Conservation (phyloP, 495 filamentous ascomycete genomes). For the Platismatia glauca region DNA sequence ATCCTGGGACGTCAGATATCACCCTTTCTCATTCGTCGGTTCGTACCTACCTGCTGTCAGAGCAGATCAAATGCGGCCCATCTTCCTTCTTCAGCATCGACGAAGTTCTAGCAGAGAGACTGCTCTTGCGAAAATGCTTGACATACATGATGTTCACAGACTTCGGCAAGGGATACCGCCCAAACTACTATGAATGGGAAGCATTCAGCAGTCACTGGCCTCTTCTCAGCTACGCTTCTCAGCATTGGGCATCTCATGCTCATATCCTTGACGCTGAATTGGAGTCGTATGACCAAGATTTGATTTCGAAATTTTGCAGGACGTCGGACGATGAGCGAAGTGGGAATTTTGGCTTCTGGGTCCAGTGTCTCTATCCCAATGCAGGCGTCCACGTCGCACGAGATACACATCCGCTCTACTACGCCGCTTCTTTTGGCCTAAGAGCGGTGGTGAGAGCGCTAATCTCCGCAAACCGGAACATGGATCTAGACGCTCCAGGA, state of each 20-base stretch:
- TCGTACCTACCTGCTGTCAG: neutral
- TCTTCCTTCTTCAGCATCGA: neutral
- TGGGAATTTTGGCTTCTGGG: conserved; percentile 2
- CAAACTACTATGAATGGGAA: neutral
- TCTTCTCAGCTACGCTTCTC: neutral
- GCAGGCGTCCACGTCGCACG: neutral
- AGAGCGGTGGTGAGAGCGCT: neutral
- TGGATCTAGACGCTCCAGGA: neutral
- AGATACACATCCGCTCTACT: conserved; percentile 1
- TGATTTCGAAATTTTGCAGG: neutral
- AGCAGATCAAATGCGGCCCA: neutral
- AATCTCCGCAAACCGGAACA: neutral
- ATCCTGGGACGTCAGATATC: neutral
- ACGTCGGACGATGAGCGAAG: neutral
- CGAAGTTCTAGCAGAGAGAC: neutral
- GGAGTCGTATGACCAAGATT: neutral
- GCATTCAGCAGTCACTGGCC: neutral
- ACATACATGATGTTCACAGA: neutral
- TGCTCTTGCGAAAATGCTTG: neutral
- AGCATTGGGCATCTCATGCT: neutral
- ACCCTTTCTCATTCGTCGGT: neutral
- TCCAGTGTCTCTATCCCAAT: neutral
- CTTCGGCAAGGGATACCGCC: neutral
- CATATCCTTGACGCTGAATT: neutral
- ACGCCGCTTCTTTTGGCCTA: conserved; percentile 5